Base-by-base conservation (phyloP, 148 eudicot genomes). In the Silene uniflora region DNA sequence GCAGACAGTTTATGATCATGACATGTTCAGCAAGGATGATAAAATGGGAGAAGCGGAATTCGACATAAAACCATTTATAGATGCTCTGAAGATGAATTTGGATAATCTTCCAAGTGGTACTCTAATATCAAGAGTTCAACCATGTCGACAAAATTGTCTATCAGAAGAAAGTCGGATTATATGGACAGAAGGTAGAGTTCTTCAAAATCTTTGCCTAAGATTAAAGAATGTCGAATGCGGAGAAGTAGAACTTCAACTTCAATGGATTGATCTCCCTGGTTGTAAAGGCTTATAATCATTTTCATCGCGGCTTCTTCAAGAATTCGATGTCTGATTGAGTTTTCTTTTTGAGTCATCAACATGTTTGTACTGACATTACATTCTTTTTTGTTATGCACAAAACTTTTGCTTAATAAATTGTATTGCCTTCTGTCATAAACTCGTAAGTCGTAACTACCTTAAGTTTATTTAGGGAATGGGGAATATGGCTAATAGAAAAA, bases 1-100 rank as follows among this genome's bases (percentile, higher is more conserved):
- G 27, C 71, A 84, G 87, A 79, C 76, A 3, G 84, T 84, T 19
- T 84, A 79, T 14, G 87, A 84, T 56, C 82, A 79, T 70, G 87
- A 84, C 74, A 75, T 72, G 71, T 84, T 84, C 35, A 79, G 78
- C 73, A 84, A 81, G 71, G 87, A 84, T 68, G 87, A 84, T 75
- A 81, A 78, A 73, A 84, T 84, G 87, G 87, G 87, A 5, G 87
- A 84, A 66, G 87, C 84, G 7, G 84, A 84, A 52, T 76, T 84
- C 17, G 87, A 84, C 22, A 69, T 84, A 17, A 84, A 49, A 52
- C 78, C 84, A 1, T 84, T 81, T 68, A 76, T 84, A 46, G 84
- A 79, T 54, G 87, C 87, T 13, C 23, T 84, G 13, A 68, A 79
- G 72, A 84, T 81, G 87, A 58, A 70, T 60, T 67, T 81, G 62